Conservation (phyloP, 2,329 filamentous ascomycete species). For the Colletotrichum shisoi region DNA sequence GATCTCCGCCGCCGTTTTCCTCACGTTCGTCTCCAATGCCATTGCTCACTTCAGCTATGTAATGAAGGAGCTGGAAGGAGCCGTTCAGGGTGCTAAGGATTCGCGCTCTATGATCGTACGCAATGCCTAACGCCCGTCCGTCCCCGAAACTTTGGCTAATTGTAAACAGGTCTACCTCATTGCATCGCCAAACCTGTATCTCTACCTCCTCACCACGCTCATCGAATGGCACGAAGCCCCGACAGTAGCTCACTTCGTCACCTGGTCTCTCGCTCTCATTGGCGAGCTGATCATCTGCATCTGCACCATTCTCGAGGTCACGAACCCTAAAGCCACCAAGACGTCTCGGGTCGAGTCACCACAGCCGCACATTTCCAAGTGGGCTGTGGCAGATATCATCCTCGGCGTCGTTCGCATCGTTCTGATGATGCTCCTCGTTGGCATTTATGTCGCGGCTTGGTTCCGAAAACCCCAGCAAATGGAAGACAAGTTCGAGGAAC, state of each 20-base stretch:
- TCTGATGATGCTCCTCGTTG: constrained; percentile 67
- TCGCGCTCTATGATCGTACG: constrained; percentile 36
- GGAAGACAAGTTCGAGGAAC: constrained; percentile 52
- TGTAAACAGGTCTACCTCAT: constrained; percentile 78
- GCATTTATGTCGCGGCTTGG: constrained; percentile 56
- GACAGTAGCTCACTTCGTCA: constrained; percentile 77
- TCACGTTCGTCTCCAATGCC: constrained; percentile 80
- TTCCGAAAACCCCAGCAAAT: constrained; percentile 53
- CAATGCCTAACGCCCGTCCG: constrained; percentile 11
- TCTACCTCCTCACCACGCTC: constrained; percentile 84
- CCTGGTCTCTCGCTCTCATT: constrained; percentile 77
- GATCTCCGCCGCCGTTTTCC: constrained; percentile 72
- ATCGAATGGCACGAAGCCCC: constrained; percentile 85
- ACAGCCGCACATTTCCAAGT: constrained; percentile 45
- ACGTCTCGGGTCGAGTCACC: constrained; percentile 5
- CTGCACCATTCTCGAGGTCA: constrained; percentile 72
- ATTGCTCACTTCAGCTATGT: constrained; percentile 53
- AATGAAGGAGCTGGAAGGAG: constrained; percentile 30
- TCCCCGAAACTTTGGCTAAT: constrained; percentile 34
- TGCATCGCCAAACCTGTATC: constrained; percentile 85
- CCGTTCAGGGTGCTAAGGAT: constrained; percentile 26
- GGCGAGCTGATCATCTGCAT: constrained; percentile 77
- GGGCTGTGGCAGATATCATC: constrained; percentile 71
- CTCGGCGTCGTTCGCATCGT: constrained; percentile 74
- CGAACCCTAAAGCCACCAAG: constrained; percentile 45